Percentiles rank a stretch among this genome's conserved stretches.
phyloP scores from a whole-genome alignment of 345 rosid genomes.

The Salix viminalis region DNA sequence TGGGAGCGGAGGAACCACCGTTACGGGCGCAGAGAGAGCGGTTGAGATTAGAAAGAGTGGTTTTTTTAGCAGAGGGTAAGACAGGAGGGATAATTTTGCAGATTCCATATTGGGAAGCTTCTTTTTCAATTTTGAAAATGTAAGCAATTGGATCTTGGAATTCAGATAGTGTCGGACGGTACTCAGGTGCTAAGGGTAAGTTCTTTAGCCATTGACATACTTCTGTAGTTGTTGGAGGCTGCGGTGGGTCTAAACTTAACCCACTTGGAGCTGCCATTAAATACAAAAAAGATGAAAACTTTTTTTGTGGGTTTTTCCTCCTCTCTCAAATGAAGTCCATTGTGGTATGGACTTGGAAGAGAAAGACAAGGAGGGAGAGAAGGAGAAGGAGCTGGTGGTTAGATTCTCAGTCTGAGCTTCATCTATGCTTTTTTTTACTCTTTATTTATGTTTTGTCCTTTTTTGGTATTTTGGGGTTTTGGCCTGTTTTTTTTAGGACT shows the following conservation, averaged over 20 bases:
- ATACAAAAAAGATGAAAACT: neutral
- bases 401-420: conserved; percentile 14
- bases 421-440: neutral
- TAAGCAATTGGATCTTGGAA: conserved; percentile 99
- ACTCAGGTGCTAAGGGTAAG: conserved; percentile 90
- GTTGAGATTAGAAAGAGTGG: conserved; percentile 67
- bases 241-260: conserved; percentile 35
- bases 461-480: neutral
- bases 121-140: conserved; percentile 93
- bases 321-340: conserved; percentile 30
- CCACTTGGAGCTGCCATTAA: conserved; percentile 46
- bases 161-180: conserved; percentile 74
- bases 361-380: neutral
- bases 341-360: conserved; percentile 10
- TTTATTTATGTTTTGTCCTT: neutral
- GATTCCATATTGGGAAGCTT: conserved; percentile 89
- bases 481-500: conserved; percentile 15
- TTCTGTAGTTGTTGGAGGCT: conserved; percentile 30
- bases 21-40: conserved; percentile 71
- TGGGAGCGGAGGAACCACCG: conserved; percentile 43
- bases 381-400: conserved; percentile 2
- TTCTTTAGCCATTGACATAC: conserved; percentile 86
- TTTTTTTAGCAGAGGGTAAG: conserved; percentile 58
- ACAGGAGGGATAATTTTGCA: conserved; percentile 96
- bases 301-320: neutral